These are phyloP conservation scores for Athelia sp. DNA, from an alignment of 1,284 basidiomycete species.

Conservation along the genomic window DNA sequence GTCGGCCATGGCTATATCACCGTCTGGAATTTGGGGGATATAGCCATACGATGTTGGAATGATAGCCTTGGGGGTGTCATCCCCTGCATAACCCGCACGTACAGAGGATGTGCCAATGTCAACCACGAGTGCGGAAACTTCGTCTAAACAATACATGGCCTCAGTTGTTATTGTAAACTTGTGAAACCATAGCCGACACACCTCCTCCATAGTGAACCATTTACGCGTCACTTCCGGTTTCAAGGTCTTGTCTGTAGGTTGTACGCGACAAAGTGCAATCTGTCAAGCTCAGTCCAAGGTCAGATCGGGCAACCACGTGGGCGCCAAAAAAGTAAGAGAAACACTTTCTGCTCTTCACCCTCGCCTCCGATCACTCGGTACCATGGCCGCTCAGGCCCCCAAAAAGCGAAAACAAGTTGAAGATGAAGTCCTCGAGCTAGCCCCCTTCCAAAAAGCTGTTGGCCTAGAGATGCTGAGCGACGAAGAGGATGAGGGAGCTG, in stretches of 20 bases:
- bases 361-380: not conserved
- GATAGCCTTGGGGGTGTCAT: slow-evolving; percentile 92
- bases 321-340: not conserved
- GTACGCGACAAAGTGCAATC: slow-evolving; percentile 1
- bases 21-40: slow-evolving; percentile 36
- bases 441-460: slow-evolving; percentile 33
- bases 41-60: slow-evolving; percentile 90
- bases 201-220: slow-evolving; percentile 34
- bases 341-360: no score
- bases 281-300: not conserved
- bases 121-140: slow-evolving; percentile 93
- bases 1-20: slow-evolving; percentile 57
- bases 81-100: slow-evolving; percentile 95
- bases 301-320: not conserved
- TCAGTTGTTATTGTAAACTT: slow-evolving; percentile 3
- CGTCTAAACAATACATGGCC: slow-evolving; percentile 46
- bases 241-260: not conserved
- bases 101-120: slow-evolving; percentile 91
- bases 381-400: slow-evolving; percentile 18
- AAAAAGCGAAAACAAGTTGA: slow-evolving; percentile 56
- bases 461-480: slow-evolving; percentile 67
- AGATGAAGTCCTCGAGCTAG: slow-evolving; percentile 27
- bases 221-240: not conserved
- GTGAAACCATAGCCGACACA: slow-evolving; percentile 22
- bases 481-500: slow-evolving; percentile 53